phyloP scores from a whole-genome alignment of 108 stramenopile species.

The Skeletonema potamos region DNA sequence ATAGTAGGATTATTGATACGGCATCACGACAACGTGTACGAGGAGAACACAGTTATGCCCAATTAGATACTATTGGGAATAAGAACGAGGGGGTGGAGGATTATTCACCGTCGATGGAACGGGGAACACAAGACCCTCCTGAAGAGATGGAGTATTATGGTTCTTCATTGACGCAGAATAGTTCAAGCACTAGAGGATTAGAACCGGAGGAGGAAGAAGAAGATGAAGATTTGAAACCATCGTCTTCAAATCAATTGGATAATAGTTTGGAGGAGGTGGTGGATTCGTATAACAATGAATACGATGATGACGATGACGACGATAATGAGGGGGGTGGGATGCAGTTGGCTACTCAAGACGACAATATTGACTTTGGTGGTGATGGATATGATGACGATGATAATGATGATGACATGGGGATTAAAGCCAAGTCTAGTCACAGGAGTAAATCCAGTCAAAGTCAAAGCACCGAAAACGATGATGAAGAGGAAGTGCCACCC shows the following conservation, averaged over 20 bases:
- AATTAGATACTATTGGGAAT: constrained; percentile 6
- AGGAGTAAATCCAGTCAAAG: background rate
- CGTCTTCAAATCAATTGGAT: constrained; percentile 6
- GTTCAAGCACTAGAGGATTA: constrained; percentile 8
- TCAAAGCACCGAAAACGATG: constrained; percentile 1
- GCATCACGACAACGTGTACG: constrained; percentile 8
- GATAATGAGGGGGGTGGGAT: constrained; percentile 23
- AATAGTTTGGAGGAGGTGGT: constrained; percentile 46
- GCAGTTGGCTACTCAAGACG: constrained; percentile 26
- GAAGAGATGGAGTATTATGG: constrained; percentile 21
- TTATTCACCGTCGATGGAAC: background rate
- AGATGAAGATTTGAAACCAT: background rate
- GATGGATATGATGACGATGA: constrained; percentile 17
- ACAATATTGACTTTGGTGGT: constrained; percentile 8
- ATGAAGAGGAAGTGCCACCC: constrained; percentile 9
- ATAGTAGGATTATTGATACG: background rate
- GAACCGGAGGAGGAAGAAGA: constrained; percentile 32
- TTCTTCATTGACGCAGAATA: background rate
- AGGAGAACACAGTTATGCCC: background rate
- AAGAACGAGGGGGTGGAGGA: background rate
- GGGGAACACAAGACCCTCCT: constrained; percentile 28
- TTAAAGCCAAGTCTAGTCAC: background rate
- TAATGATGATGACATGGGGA: constrained; percentile 13
- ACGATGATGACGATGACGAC: constrained; percentile 40
- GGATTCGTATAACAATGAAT: constrained; percentile 33